Evolutionary conservation across 2,329 filamentous ascomycete genomes (phyloP).

Genomic region (Aspergillus nomiae): DNA sequence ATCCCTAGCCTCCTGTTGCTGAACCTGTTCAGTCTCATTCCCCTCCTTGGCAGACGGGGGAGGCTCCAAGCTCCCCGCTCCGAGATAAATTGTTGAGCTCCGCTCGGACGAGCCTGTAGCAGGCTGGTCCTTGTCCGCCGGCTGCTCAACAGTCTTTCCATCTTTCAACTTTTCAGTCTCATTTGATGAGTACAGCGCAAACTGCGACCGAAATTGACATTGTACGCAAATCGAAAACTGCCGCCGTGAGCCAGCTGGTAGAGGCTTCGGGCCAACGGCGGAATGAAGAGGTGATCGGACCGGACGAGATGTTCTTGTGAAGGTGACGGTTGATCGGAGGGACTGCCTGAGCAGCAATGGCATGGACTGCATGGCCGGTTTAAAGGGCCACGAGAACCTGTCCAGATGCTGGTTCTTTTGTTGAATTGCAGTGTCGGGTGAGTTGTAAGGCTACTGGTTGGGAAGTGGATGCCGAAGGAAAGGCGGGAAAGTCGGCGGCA

Average conservation of each 20-base stretch:
- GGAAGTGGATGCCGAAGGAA: constrained; percentile 7
- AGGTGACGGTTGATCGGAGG: constrained; percentile 30
- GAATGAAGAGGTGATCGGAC: constrained; percentile 26
- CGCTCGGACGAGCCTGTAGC: constrained; percentile 30
- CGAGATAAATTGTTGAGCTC: constrained; percentile 17
- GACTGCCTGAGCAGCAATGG: constrained; percentile 43
- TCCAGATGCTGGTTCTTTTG: constrained; percentile 22
- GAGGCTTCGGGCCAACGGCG: constrained; percentile 21
- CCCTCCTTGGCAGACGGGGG: constrained; percentile 18
- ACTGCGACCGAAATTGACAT: constrained; percentile 44
- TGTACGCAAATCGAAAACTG: constrained; percentile 44
- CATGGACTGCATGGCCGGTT: constrained; percentile 43
- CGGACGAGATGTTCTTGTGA: constrained; percentile 26
- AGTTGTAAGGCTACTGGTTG: background rate
- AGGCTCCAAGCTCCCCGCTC: constrained; percentile 23
- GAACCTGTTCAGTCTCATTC: constrained; percentile 15
- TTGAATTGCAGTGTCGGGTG: constrained; percentile 7
- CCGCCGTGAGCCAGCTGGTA: constrained; percentile 25
- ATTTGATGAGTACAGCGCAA: constrained; percentile 25
- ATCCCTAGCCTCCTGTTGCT: constrained; percentile 9
- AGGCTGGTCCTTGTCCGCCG: constrained; percentile 3
- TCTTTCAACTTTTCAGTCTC: constrained; percentile 24
- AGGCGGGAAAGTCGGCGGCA: constrained; percentile 14
- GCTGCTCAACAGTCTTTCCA: constrained; percentile 21
- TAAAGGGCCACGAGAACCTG: constrained; percentile 23